Conservation (phyloP, 768 basidiomycete genomes). For the Heimioporus sp. region DNA sequence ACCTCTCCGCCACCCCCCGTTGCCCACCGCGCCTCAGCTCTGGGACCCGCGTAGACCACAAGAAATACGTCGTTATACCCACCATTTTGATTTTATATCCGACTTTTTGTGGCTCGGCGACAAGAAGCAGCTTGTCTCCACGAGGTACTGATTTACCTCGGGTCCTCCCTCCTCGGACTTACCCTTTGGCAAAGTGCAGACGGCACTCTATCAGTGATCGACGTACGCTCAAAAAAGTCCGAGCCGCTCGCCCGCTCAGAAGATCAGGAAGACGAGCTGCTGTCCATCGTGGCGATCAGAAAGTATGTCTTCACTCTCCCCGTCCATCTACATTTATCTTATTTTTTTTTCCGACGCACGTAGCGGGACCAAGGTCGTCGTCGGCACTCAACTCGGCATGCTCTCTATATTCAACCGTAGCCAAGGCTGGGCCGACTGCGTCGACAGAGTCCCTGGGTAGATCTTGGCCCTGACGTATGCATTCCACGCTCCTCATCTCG, state of each 20-base stretch:
- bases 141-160: conserved; percentile 55
- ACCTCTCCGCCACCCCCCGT: background rate
- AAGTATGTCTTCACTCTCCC: conserved; percentile 43
- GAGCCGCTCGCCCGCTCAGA: conserved; percentile 85
- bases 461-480: conserved; percentile 18
- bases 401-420: conserved; percentile 86
- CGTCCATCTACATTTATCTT: background rate
- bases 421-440: conserved; percentile 89
- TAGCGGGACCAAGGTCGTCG: conserved; percentile 77
- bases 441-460: conserved; percentile 86
- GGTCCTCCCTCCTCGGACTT: background rate
- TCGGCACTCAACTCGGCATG: conserved; percentile 88
- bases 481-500: conserved; percentile 9
- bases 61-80: conserved; percentile 64
- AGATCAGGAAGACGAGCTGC: conserved; percentile 93
- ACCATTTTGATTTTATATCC: conserved; percentile 94
- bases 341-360: background rate
- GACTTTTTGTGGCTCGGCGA: conserved; percentile 86
- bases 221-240: conserved; percentile 78
- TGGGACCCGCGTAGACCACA: conserved; percentile 84
- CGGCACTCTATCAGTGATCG: conserved; percentile 89
- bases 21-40: conserved; percentile 46
- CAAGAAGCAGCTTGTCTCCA: conserved; percentile 81
- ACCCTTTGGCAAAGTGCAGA: conserved; percentile 62
- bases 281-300: conserved; percentile 84